Conservation (phyloP, 1,284 basidiomycete species). For the Leccinum proximum region DNA sequence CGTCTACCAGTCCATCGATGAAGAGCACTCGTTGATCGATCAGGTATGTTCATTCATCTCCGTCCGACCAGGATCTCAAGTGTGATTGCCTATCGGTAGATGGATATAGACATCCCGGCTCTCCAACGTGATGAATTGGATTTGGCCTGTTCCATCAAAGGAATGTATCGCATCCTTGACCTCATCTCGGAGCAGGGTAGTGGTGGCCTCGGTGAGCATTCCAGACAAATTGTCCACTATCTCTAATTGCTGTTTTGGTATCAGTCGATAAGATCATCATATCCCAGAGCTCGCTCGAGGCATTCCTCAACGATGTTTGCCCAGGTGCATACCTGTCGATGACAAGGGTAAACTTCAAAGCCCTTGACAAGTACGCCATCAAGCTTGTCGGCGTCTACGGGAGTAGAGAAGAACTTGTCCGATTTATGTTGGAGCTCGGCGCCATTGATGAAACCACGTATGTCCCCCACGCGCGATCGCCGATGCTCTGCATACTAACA, state of each 20-base stretch:
- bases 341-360: slow-evolving; percentile 50
- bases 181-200: slow-evolving; percentile 48
- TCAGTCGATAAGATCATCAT: slow-evolving; percentile 60
- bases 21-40: slow-evolving; percentile 7
- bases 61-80: not conserved
- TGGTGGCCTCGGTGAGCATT: slow-evolving; percentile 44
- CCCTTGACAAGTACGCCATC: slow-evolving; percentile 40
- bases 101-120: slow-evolving; percentile 16
- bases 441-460: slow-evolving; percentile 38
- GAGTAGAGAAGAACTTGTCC: slow-evolving; percentile 44
- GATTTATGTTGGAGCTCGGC: slow-evolving; percentile 36
- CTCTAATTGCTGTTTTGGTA: not conserved
- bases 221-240: not conserved
- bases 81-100: slow-evolving; percentile 13
- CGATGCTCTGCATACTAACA: not conserved
- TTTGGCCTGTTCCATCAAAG: slow-evolving; percentile 32
- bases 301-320: slow-evolving; percentile 41
- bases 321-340: slow-evolving; percentile 45
- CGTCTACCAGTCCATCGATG: slow-evolving; percentile 19
- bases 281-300: slow-evolving; percentile 40
- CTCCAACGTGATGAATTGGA: slow-evolving; percentile 20
- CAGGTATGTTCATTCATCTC: slow-evolving; percentile 14
- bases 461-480: slow-evolving; percentile 5
- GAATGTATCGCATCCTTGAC: slow-evolving; percentile 51
- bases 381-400: slow-evolving; percentile 57